A percentile compares a stretch with the other conserved stretches of the same genome.
phyloP scores from a whole-genome alignment of 2,329 filamentous ascomycete species.

The Lasiodiplodia gonubiensis region DNA sequence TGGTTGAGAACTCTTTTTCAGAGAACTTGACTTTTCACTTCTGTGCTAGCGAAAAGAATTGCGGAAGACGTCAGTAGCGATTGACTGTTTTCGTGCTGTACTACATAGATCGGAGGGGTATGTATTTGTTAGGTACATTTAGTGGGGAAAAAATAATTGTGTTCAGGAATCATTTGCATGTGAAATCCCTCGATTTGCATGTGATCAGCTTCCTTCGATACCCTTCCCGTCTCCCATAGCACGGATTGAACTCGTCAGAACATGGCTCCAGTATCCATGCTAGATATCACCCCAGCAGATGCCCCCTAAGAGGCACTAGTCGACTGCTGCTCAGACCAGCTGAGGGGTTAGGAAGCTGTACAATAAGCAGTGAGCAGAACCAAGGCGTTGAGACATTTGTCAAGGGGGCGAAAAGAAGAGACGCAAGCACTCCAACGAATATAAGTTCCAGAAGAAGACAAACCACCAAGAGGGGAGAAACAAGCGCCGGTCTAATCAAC shows the following conservation, averaged over 20 bases:
- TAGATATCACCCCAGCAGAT: not conserved
- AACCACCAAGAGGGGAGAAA: not conserved
- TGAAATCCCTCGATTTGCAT: not conserved
- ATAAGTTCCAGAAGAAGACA: not conserved
- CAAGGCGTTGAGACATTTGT: not conserved
- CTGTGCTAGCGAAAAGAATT: not conserved
- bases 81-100: not conserved
- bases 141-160: not conserved
- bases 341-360: not conserved
- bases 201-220: not conserved
- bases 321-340: not conserved
- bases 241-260: not conserved
- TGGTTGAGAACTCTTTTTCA: not conserved
- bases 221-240: not conserved
- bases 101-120: not conserved
- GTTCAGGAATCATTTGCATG: not conserved
- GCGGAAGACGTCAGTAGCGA: conserved; percentile 2
- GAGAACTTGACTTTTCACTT: not conserved
- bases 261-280: not conserved
- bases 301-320: not conserved
- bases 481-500: not conserved
- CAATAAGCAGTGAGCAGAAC: not conserved
- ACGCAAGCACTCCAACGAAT: not conserved
- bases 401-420: not conserved
- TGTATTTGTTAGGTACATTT: not conserved